These are phyloP conservation scores for Suillus plorans DNA, from an alignment of 768 basidiomycete genomes.

Conservation along the genomic window DNA sequence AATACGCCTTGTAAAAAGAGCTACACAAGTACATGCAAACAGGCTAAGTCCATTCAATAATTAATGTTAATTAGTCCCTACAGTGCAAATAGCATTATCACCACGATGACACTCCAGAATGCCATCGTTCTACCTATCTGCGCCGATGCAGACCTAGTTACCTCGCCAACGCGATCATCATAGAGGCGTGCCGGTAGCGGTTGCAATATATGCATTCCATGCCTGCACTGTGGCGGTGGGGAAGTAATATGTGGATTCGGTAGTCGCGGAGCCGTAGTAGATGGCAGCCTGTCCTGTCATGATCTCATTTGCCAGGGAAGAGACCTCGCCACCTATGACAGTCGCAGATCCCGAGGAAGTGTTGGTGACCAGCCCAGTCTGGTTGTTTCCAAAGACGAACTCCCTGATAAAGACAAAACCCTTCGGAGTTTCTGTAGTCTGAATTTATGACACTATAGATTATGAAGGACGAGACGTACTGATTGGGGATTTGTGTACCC, in stretches of 20 bases:
- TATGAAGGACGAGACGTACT: constrained; percentile 38
- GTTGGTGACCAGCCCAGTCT: constrained; percentile 53
- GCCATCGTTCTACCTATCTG: neutral
- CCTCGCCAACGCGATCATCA: neutral
- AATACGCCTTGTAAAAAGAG: neutral
- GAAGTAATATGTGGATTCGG: constrained; percentile 52
- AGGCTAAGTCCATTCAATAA: neutral
- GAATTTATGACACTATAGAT: neutral
- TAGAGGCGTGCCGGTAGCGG: constrained; percentile 27
- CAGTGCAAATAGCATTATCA: neutral
- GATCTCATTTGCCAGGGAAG: constrained; percentile 42
- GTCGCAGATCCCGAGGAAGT: constrained; percentile 19
- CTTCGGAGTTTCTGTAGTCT: constrained; percentile 30
- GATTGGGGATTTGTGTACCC: constrained; percentile 35
- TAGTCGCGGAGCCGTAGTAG: constrained; percentile 50
- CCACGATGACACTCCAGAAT: neutral
- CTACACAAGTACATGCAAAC: neutral
- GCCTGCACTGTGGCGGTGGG: constrained; percentile 55
- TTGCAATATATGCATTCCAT: constrained; percentile 51
- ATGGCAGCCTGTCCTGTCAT: constrained; percentile 59
- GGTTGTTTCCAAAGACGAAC: constrained; percentile 64
- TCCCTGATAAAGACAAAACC: constrained; percentile 62
- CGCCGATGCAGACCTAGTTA: neutral
- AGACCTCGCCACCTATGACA: constrained; percentile 52
- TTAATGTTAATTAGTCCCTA: neutral